A percentile compares a stretch with the other conserved stretches of the same genome.
phyloP scores from a whole-genome alignment of 1,139 yeast species.

The Pichia sp. region DNA sequence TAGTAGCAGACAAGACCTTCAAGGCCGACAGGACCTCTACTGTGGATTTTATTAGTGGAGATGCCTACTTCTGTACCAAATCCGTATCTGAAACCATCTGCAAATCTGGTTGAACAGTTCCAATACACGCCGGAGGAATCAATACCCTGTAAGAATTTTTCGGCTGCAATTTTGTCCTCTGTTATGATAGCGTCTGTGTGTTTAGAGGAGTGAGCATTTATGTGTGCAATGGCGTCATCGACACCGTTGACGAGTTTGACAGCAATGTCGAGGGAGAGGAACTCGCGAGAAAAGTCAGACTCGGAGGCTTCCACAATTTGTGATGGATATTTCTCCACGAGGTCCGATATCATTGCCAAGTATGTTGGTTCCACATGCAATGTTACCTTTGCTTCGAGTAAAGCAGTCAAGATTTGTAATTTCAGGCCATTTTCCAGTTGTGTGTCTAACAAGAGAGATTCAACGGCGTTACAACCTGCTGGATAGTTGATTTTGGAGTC shows the following conservation, averaged over 20 bases:
- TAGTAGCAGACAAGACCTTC: constrained; percentile 96
- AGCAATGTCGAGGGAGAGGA: constrained; percentile 74
- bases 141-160: constrained; percentile 70
- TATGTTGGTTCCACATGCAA: constrained; percentile 60
- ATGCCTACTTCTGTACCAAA: constrained; percentile 99
- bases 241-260: constrained; percentile 54
- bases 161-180: constrained; percentile 60
- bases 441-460: constrained; percentile 67
- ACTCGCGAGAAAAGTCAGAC: constrained; percentile 74
- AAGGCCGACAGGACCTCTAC: constrained; percentile 97
- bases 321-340: constrained; percentile 9
- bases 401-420: constrained; percentile 36
- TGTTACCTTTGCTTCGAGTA: constrained; percentile 62
- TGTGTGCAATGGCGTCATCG: constrained; percentile 70
- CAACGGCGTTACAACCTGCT: constrained; percentile 97
- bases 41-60: constrained; percentile 93
- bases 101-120: constrained; percentile 96
- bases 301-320: constrained; percentile 40
- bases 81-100: constrained; percentile 97
- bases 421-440: constrained; percentile 31
- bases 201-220: constrained; percentile 86
- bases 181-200: constrained; percentile 95
- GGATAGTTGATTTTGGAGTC: constrained; percentile 96
- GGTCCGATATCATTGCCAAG: constrained; percentile 27
- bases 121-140: constrained; percentile 98